Conservation (phyloP, 2,329 filamentous ascomycete species). For the Colletotrichum higginsianum region DNA sequence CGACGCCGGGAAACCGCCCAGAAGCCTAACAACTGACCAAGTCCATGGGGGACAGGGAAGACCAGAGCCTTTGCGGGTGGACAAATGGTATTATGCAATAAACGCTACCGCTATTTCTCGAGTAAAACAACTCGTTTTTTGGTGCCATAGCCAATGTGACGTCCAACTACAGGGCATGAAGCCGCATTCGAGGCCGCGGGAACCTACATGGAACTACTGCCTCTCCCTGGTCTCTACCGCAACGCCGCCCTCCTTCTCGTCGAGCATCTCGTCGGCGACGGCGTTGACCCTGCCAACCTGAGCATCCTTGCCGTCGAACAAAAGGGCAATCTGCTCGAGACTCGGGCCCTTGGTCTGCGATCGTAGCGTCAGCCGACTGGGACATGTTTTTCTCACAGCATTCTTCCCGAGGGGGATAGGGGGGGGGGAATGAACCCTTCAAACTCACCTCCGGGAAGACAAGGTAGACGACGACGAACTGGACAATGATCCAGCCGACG, state of each 20-base stretch:
- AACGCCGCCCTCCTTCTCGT: conserved; percentile 20
- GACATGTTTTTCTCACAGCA: accelerated
- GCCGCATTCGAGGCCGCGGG: not conserved
- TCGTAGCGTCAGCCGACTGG: not conserved
- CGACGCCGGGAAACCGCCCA: too few relatives aligned
- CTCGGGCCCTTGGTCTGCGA: conserved; percentile 43
- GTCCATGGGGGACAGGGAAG: too few relatives aligned
- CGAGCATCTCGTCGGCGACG: conserved; percentile 36
- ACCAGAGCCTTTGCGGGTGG: too few relatives aligned
- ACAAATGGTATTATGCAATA: too few relatives aligned
- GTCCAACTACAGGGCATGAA: not conserved
- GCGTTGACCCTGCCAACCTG: conserved; percentile 29
- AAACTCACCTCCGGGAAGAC: conserved; percentile 42
- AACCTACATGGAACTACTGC: not conserved
- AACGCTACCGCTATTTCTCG: too few relatives aligned
- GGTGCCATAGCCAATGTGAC: not conserved
- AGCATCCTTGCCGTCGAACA: conserved; percentile 42
- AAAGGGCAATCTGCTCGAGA: conserved; percentile 43
- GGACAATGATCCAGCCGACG: conserved; percentile 52
- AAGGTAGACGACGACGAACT: conserved; percentile 57
- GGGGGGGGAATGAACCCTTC: too few relatives aligned
- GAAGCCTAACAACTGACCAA: too few relatives aligned
- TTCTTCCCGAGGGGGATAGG: not conserved
- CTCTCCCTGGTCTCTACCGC: conserved; percentile 23
- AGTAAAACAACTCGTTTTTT: too few relatives aligned